These are phyloP conservation scores for Cydonia oblonga DNA, from an alignment of 331 rosid species.

Conservation along the genomic window DNA sequence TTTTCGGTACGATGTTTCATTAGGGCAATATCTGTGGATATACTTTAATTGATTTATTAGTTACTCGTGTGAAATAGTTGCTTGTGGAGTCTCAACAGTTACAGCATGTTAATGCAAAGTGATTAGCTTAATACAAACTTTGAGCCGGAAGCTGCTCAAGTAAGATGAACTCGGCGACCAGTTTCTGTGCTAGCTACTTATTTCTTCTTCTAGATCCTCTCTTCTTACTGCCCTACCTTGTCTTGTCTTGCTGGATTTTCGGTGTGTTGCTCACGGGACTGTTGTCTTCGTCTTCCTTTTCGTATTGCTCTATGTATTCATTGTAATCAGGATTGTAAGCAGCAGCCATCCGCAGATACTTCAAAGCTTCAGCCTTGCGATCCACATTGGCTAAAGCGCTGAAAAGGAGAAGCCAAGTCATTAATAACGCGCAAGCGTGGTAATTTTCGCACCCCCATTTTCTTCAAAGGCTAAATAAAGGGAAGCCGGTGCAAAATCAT, in stretches of 20 bases:
- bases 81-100: background rate
- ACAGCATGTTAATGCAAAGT: background rate
- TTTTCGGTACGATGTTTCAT: background rate
- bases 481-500: too few species aligned
- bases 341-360: constrained; percentile 60
- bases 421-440: too few species aligned
- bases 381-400: constrained; percentile 59
- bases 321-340: constrained; percentile 55
- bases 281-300: constrained; percentile 33
- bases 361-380: constrained; percentile 64
- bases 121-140: background rate
- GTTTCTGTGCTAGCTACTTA: too few species aligned
- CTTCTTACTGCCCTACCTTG: too few species aligned
- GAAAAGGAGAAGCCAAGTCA: constrained; percentile 14
- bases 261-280: too few species aligned
- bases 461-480: background rate
- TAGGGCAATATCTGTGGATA: constrained; percentile 4
- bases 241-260: too few species aligned
- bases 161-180: too few species aligned
- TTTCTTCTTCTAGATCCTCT: too few species aligned
- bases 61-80: background rate
- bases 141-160: too few species aligned
- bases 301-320: constrained; percentile 53
- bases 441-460: too few species aligned
- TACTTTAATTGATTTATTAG: background rate